These are phyloP conservation scores for Trichoderma cornu-damae DNA, from an alignment of 2,329 filamentous ascomycete genomes.

Conservation along the genomic window DNA sequence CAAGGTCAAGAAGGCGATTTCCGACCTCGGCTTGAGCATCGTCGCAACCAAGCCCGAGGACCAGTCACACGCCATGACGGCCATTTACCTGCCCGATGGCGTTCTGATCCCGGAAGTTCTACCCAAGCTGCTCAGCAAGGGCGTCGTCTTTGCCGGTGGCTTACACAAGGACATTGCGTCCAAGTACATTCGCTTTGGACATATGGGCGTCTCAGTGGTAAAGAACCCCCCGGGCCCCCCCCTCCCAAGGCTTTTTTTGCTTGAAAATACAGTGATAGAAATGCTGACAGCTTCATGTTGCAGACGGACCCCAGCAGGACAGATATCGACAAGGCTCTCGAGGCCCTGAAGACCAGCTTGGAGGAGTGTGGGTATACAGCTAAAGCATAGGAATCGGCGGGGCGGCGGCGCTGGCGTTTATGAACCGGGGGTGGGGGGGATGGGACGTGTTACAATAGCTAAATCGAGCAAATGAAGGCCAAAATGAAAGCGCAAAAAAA, in stretches of 20 bases:
- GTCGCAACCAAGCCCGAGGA: constrained; percentile 79
- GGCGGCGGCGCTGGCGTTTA: constrained; percentile 14
- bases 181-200: constrained; percentile 92
- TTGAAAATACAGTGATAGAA: neutral
- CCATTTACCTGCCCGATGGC: constrained; percentile 86
- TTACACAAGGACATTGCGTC: constrained; percentile 92
- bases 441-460: neutral
- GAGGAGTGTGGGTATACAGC: constrained; percentile 63
- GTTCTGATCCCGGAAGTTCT: constrained; percentile 77
- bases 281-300: neutral
- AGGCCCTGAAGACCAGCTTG: constrained; percentile 69
- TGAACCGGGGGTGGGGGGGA: neutral
- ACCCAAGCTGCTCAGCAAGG: constrained; percentile 77
- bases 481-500: too few relatives aligned
- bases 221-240: too few relatives aligned
- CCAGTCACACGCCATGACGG: constrained; percentile 97
- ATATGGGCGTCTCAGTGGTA: constrained; percentile 92
- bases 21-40: constrained; percentile 78
- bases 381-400: constrained; percentile 31
- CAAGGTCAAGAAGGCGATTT: constrained; percentile 77
- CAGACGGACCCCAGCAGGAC: constrained; percentile 68
- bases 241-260: too few relatives aligned
- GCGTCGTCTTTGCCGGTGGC: constrained; percentile 90
- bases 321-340: constrained; percentile 80
- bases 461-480: neutral